These are phyloP conservation scores for Metschnikowia peoriensis DNA, from an alignment of 805 yeast species.

Conservation along the genomic window DNA sequence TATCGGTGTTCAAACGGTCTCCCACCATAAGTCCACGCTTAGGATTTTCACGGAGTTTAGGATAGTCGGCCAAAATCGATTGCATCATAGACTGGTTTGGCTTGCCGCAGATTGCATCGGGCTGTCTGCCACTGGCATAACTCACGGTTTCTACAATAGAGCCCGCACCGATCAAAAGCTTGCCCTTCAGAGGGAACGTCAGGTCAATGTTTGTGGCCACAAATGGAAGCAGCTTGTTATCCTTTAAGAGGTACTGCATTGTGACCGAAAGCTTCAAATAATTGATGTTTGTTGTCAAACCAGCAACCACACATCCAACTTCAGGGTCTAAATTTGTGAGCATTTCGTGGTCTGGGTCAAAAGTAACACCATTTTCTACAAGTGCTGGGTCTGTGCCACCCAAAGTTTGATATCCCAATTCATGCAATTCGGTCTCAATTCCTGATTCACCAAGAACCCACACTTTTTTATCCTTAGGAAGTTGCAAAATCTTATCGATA, in stretches of 20 bases:
- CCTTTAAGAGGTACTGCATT: conserved; percentile 70
- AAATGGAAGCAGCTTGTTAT: conserved; percentile 59
- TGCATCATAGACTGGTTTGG: conserved; percentile 90
- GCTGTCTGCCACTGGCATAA: conserved; percentile 73
- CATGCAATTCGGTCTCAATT: conserved; percentile 71
- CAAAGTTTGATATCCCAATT: conserved; percentile 68
- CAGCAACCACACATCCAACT: conserved; percentile 89
- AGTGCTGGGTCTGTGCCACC: conserved; percentile 82
- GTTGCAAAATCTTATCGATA: conserved; percentile 67
- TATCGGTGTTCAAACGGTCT: conserved; percentile 92
- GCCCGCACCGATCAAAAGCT: conserved; percentile 92
- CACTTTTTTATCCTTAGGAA: conserved; percentile 74
- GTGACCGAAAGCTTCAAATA: conserved; percentile 81
- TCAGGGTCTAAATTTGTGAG: conserved; percentile 59
- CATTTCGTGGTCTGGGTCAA: conserved; percentile 55
- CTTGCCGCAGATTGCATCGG: conserved; percentile 84
- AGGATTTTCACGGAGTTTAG: conserved; percentile 38
- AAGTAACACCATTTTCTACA: conserved; percentile 42
- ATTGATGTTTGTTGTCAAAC: conserved; percentile 73
- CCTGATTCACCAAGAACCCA: conserved; percentile 92
- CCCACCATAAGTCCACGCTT: conserved; percentile 85
- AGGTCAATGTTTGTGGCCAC: conserved; percentile 95
- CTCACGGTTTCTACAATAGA: conserved; percentile 78
- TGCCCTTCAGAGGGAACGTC: conserved; percentile 87
- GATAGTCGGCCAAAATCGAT: conserved; percentile 58